A percentile compares a stretch with the other conserved stretches of the same genome.
These are phyloP conservation scores for Diaporthe sp. DNA, from an alignment of 2,329 filamentous ascomycete genomes.

Conservation along the genomic window DNA sequence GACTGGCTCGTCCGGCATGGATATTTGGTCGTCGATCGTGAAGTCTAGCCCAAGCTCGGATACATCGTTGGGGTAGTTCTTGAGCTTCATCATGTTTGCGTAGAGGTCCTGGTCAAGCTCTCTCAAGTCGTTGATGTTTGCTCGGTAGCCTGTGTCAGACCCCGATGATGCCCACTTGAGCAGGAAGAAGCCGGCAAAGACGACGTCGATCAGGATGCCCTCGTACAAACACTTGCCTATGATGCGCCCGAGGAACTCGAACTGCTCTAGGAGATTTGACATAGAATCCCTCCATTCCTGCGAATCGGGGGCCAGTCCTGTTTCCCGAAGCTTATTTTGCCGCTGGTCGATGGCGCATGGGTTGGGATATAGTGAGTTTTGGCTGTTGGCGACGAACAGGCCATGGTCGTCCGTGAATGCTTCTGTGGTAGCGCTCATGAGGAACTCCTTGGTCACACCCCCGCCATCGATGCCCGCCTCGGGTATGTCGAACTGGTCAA, in stretches of 20 bases:
- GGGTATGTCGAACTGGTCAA: constrained; percentile 87
- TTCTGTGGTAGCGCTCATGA: constrained; percentile 88
- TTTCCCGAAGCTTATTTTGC: constrained; percentile 68
- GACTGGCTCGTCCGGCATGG: constrained; percentile 59
- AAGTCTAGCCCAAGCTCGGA: constrained; percentile 88
- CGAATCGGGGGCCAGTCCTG: constrained; percentile 66
- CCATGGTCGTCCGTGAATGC: constrained; percentile 77
- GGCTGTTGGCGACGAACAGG: constrained; percentile 87
- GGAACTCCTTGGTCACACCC: constrained; percentile 96
- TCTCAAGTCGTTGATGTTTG: constrained; percentile 93
- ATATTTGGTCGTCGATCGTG: constrained; percentile 82
- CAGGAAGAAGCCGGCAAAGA: constrained; percentile 95
- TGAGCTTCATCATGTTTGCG: constrained; percentile 84
- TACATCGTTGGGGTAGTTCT: constrained; percentile 88
- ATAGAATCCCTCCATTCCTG: constrained; percentile 71
- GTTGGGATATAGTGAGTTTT: constrained; percentile 91
- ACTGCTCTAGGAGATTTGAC: constrained; percentile 76
- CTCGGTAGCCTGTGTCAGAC: constrained; percentile 76
- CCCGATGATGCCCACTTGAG: constrained; percentile 90
- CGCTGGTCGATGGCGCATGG: constrained; percentile 81
- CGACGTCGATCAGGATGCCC: constrained; percentile 92
- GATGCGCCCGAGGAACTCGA: constrained; percentile 92
- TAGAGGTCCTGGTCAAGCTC: constrained; percentile 94
- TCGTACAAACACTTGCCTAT: constrained; percentile 98
- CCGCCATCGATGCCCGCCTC: constrained; percentile 98